Percentiles rank a stretch among this genome's conserved stretches.
Conservation (phyloP, 2,329 filamentous ascomycete genomes). For the Alternaria gansuensis region DNA sequence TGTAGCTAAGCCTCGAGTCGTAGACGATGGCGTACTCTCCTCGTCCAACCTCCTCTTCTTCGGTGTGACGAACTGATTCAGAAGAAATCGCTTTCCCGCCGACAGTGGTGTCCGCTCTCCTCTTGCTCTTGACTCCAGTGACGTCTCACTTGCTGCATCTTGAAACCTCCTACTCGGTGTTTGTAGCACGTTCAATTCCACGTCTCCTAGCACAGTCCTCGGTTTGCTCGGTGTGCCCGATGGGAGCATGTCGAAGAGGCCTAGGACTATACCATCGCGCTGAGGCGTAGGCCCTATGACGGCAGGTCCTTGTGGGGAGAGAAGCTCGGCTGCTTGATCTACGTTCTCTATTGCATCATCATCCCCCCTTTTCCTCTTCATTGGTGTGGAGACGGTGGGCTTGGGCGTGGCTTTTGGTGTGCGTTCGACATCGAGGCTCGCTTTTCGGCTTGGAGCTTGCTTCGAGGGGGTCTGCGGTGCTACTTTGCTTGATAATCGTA, state of each 20-base stretch:
- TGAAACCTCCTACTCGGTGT: constrained; percentile 52
- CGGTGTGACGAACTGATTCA: constrained; percentile 71
- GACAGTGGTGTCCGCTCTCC: constrained; percentile 60
- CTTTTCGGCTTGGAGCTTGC: constrained; percentile 35
- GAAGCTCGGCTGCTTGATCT: constrained; percentile 24
- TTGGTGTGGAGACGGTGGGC: constrained; percentile 35
- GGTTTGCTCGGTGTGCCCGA: constrained; percentile 57
- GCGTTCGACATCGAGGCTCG: constrained; percentile 31
- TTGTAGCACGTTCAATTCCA: constrained; percentile 46
- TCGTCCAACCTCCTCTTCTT: constrained; percentile 58
- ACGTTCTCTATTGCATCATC: constrained; percentile 25
- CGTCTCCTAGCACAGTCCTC: constrained; percentile 41
- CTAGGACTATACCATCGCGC: constrained; percentile 77
- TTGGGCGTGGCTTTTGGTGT: constrained; percentile 41
- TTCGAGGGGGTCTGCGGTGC: constrained; percentile 48
- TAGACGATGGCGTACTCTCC: constrained; percentile 48
- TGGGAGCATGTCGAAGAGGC: constrained; percentile 76
- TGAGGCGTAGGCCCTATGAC: constrained; percentile 80
- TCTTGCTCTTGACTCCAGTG: constrained; percentile 41
- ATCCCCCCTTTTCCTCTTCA: constrained; percentile 46
- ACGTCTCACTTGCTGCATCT: constrained; percentile 40
- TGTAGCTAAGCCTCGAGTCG: constrained; percentile 65
- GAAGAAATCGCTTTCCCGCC: constrained; percentile 67
- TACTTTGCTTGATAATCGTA: constrained; percentile 38
- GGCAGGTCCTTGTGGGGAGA: constrained; percentile 46